phyloP scores from a whole-genome alignment of 2,329 filamentous ascomycete species.

The Didymella glomerata region DNA sequence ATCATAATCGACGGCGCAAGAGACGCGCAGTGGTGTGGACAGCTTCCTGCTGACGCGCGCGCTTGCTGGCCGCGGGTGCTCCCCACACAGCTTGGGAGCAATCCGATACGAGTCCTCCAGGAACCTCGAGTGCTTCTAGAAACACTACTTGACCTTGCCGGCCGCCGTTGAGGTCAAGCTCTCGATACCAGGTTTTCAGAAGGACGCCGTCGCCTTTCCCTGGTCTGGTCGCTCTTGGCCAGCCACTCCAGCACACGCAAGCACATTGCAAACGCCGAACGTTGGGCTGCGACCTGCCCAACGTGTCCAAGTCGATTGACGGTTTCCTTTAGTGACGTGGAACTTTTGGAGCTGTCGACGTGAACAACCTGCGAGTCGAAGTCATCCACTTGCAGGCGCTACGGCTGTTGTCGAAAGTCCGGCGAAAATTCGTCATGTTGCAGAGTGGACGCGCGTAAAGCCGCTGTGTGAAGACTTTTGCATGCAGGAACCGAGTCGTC shows the following conservation, averaged over 20 bases:
- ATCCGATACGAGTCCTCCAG: neutral
- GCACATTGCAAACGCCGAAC: neutral
- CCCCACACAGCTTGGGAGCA: slow-evolving; percentile 1
- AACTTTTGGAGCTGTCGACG: neutral
- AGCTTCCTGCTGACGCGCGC: slow-evolving; percentile 9
- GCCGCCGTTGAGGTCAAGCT: neutral
- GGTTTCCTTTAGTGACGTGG: neutral
- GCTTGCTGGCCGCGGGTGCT: neutral
- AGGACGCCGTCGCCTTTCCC: neutral
- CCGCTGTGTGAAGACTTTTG: neutral
- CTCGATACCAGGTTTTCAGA: neutral
- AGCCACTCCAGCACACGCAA: neutral
- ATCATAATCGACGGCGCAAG: neutral
- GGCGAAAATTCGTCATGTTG: slow-evolving; percentile 15
- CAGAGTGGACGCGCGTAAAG: slow-evolving; percentile 20
- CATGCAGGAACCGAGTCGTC: slow-evolving; percentile 5
- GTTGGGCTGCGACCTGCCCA: neutral
- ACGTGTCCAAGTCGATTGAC: neutral
- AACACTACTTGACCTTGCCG: neutral
- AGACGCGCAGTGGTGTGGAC: neutral
- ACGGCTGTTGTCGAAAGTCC: neutral
- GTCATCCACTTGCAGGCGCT: slow-evolving; percentile 2
- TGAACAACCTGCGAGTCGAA: neutral
- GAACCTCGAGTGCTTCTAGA: neutral
- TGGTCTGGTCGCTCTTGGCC: neutral